These are phyloP conservation scores for Licmophora abbreviata DNA, from an alignment of 108 stramenopile species.

Conservation along the genomic window DNA sequence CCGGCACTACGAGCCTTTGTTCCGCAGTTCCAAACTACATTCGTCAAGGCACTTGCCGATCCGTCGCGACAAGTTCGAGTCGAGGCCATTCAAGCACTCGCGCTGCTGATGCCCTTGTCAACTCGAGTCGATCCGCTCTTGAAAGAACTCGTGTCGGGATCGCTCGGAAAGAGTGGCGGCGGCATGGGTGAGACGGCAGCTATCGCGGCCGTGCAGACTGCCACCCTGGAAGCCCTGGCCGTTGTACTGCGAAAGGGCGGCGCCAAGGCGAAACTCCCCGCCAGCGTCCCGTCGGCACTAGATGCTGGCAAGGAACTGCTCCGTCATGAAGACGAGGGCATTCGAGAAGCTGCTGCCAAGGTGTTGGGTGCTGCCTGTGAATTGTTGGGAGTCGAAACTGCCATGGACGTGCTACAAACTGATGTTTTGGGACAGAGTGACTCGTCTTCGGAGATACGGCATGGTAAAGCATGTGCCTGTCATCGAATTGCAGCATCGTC, in stretches of 20 bases:
- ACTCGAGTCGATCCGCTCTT: constrained; percentile 90
- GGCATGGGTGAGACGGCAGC: constrained; percentile 39
- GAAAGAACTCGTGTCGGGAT: constrained; percentile 78
- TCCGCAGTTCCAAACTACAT: constrained; percentile 99
- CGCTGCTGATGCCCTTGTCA: constrained; percentile 80
- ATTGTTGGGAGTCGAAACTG: constrained; percentile 44
- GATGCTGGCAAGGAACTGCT: constrained; percentile 60
- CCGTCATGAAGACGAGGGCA: constrained; percentile 62
- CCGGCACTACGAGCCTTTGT: constrained; percentile 92
- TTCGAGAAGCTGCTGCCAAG: constrained; percentile 77
- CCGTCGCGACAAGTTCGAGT: constrained; percentile 82
- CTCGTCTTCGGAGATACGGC: constrained; percentile 37
- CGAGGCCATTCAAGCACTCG: constrained; percentile 77
- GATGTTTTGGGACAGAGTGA: constrained; percentile 30
- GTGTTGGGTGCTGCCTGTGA: constrained; percentile 68
- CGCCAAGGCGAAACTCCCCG: constrained; percentile 73
- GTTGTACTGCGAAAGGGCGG: constrained; percentile 66
- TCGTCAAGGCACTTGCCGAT: constrained; percentile 96
- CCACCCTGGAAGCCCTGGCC: constrained; percentile 72
- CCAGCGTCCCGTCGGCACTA: constrained; percentile 75
- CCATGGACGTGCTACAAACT: constrained; percentile 36
- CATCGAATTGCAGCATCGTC: constrained; percentile 48
- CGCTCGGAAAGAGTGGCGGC: constrained; percentile 44
- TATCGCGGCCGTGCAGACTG: constrained; percentile 74
- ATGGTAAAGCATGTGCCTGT: constrained; percentile 68